Conservation (phyloP, 768 basidiomycete species). For the Fomitopsis pulvina region DNA sequence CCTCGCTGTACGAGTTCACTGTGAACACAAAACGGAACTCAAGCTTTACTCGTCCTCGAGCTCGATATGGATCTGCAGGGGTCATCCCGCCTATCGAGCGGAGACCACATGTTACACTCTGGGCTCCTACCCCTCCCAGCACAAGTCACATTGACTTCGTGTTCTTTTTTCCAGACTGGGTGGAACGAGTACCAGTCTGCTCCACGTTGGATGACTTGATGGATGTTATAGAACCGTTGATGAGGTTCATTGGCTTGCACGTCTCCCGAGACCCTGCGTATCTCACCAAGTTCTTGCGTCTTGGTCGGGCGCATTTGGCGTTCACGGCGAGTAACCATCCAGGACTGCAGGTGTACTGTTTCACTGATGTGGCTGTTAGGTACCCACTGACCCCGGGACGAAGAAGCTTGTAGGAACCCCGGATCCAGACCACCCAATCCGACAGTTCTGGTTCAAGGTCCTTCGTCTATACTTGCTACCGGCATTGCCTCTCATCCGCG, state of each 20-base stretch:
- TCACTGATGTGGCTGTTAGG: conserved; percentile 14
- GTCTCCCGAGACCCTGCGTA: conserved; percentile 73
- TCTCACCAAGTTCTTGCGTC: conserved; percentile 71
- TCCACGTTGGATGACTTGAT: conserved; percentile 59
- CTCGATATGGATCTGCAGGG: conserved; percentile 57
- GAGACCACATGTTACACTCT: conserved; percentile 64
- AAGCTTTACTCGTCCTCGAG: conserved; percentile 56
- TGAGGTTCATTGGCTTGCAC: conserved; percentile 76
- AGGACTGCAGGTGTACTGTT: neutral
- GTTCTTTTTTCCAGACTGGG: conserved; percentile 90
- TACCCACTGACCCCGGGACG: conserved; percentile 50
- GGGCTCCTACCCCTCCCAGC: conserved; percentile 75
- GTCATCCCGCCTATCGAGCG: conserved; percentile 44
- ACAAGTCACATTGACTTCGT: conserved; percentile 72
- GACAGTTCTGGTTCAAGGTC: conserved; percentile 81
- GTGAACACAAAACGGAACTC: conserved; percentile 50
- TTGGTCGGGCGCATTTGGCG: conserved; percentile 62
- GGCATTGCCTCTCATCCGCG: conserved; percentile 75
- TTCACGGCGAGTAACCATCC: conserved; percentile 42
- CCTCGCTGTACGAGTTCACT: conserved; percentile 51
- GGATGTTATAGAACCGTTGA: conserved; percentile 70
- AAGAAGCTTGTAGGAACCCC: conserved; percentile 51
- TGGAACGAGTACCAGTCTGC: conserved; percentile 61
- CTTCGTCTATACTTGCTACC: conserved; percentile 80
- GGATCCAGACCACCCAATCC: conserved; percentile 52